Evolutionary conservation across 352 stramenopile genomes (phyloP), one percentile per base, ranked within the genome.

Genomic region (Globisporangium splendens): DNA sequence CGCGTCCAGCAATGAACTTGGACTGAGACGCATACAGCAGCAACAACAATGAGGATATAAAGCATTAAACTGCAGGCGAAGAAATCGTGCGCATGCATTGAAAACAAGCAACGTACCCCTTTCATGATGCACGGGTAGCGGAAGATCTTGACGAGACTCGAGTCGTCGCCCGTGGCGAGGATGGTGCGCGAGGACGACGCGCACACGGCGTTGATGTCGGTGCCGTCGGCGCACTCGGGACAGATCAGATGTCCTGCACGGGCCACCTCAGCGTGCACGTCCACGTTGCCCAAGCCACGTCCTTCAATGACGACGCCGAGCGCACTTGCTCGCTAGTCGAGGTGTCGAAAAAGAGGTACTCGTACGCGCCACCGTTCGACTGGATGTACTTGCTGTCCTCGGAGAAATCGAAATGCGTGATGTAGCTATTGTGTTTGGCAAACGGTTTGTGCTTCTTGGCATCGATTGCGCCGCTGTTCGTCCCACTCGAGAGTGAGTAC

Each of bases 241-340:
- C 86, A 95, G 39, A 95, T 92, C 86, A 95, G 39, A 95, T 92
- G 13, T 95, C 96, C 69, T 98, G 93, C 28, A 96, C 90, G 8
- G 86, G 79, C 94, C 94, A 98, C 1, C 79, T 76, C 2, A 97
- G 70, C 0, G 85, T 77, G 53, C 86, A 96, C n/a, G 91, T 98
- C 68, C 91, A 89, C 20, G 91, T 95, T 35, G 79, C 69, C 94
- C 94, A 98, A 50, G 75, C 67, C 10, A 86, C 78, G 68, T 98
- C 88, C 31, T 79, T 65, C 33, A 83, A 18, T 28, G 89, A 64
- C 50, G 77, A 77, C 2, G 91, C 86, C 28, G 89, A 88, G 28
- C 79, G 70, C 38, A 98, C 91, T 54, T 95, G 88, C 56, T 91
- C 78, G 44, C 91, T 93, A 33, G 60, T 82, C 6, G 52, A 42